Conservation (phyloP, 2,329 filamentous ascomycete genomes). For the Torrubiella hemipterigena region DNA sequence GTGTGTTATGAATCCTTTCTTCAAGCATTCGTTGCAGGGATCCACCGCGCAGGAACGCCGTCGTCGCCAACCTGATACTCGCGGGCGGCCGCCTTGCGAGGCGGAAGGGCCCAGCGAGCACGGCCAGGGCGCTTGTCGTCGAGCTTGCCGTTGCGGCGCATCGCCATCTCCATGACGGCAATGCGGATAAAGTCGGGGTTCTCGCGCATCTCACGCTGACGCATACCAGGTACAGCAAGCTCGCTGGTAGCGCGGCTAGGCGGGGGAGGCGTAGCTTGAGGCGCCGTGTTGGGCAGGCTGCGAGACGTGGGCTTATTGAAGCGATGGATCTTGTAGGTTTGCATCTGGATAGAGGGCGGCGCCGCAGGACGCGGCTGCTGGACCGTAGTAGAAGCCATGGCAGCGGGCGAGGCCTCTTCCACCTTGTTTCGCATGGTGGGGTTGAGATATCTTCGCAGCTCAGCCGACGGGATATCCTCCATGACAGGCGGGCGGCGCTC, state of each 20-base stretch:
- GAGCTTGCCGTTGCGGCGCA: constrained; percentile 55
- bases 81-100: constrained; percentile 41
- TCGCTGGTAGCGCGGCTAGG: constrained; percentile 7
- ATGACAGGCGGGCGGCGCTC: constrained; percentile 52
- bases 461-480: constrained; percentile 53
- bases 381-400: constrained; percentile 8
- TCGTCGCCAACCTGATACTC: constrained; percentile 44
- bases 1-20: neutral
- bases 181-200: constrained; percentile 61
- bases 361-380: constrained; percentile 9
- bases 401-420: constrained; percentile 9
- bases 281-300: constrained; percentile 14
- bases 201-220: constrained; percentile 57
- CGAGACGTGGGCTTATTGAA: constrained; percentile 20
- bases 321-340: constrained; percentile 52
- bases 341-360: constrained; percentile 58
- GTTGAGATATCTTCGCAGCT: constrained; percentile 55
- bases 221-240: constrained; percentile 30
- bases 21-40: constrained; percentile 17
- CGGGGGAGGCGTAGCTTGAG: constrained; percentile 16
- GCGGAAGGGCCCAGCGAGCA: constrained; percentile 56
- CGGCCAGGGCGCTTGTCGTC: constrained; percentile 54
- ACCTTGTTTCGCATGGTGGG: constrained; percentile 36
- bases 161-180: constrained; percentile 61
- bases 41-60: constrained; percentile 49